Evolutionary conservation across 2,329 filamentous ascomycete genomes (phyloP), one percentile per base, ranked within the genome.

Genomic region (Trichothecium sympodiale): DNA sequence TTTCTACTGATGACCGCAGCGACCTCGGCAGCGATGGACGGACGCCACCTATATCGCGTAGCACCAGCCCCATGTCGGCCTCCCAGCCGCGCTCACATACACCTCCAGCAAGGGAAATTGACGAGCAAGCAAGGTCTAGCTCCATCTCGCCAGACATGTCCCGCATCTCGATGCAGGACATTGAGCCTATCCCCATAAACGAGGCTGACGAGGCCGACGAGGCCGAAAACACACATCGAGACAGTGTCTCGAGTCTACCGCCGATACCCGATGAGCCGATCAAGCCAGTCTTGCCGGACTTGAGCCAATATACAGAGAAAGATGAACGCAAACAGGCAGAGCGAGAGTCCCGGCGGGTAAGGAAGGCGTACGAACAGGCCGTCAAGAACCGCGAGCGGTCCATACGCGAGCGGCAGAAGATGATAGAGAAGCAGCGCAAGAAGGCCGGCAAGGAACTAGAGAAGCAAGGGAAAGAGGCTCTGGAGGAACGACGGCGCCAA

Each of bases 311-410:
- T 50, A 59, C 67, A 2, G 76, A 84, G 54, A 80, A 80, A 47
- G 71, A 75, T 6, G 63, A 73, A 18, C 72, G 75, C 8, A 84
- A 82, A 46, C 66, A 76, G 29, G 80, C 77, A 2, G 77, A 84
- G 46, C 82, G 79, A 38, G 79, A 85, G 46, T 67, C 76, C 37
- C 72, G 74, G 35, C 67, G 71, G 10, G 63, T 65, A 1, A 62
- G 75, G 23, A 83, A 83, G 49, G 64, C 65, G 8, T 81, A 85
- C 50, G 70, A 80, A 18, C 68, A 74, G 47, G 72, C 76, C 9
- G 55, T 83, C 41, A 84, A 83, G 54, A 69, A 77, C 40, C 75
- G 75, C 26, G 71, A 77, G 28, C 80, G 72, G 45, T 69, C 71
- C 8, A 62, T 85, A 33, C 70, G 69, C 33, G 75, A 81, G 38